A percentile compares a stretch with the other conserved stretches of the same genome.
Evolutionary conservation across 768 basidiomycete genomes (phyloP).

Genomic region (Termitomyces sp.): DNA sequence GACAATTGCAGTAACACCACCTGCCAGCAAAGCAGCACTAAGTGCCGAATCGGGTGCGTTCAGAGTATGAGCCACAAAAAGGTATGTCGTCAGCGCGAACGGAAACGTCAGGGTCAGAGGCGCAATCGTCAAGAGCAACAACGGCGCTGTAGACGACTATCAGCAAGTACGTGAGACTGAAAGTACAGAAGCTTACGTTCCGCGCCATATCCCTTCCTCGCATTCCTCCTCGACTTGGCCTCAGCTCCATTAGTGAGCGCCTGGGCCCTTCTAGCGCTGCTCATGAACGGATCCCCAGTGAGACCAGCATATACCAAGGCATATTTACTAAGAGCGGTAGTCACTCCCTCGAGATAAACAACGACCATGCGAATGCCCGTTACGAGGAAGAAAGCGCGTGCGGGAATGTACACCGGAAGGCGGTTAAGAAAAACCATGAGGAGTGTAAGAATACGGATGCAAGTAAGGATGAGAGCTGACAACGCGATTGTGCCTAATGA

Average conservation of each 20-base stretch:
- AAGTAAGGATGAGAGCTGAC: constrained; percentile 70
- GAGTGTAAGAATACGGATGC: constrained; percentile 54
- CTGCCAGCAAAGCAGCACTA: constrained; percentile 70
- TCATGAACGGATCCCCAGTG: constrained; percentile 67
- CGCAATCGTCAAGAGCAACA: constrained; percentile 70
- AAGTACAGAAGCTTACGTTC: constrained; percentile 43
- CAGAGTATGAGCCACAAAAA: constrained; percentile 85
- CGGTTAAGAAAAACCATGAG: constrained; percentile 45
- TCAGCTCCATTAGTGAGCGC: constrained; percentile 34
- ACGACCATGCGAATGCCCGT: constrained; percentile 41
- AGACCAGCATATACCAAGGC: constrained; percentile 71
- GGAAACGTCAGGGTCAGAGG: constrained; percentile 79
- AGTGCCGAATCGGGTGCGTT: constrained; percentile 66
- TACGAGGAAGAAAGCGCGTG: constrained; percentile 39
- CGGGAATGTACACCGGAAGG: constrained; percentile 48
- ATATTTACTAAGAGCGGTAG: constrained; percentile 49
- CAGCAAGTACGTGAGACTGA: not conserved
- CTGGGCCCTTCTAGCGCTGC: constrained; percentile 42
- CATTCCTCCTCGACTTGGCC: constrained; percentile 27
- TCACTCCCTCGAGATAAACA: constrained; percentile 48
- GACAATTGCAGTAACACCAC: constrained; percentile 74
- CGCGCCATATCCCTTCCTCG: constrained; percentile 42
- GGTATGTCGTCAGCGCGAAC: constrained; percentile 75
- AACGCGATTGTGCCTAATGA: constrained; percentile 78
- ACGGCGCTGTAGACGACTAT: constrained; percentile 35